Conservation (phyloP, 352 stramenopile species). For the Globisporangium ultimum region DNA sequence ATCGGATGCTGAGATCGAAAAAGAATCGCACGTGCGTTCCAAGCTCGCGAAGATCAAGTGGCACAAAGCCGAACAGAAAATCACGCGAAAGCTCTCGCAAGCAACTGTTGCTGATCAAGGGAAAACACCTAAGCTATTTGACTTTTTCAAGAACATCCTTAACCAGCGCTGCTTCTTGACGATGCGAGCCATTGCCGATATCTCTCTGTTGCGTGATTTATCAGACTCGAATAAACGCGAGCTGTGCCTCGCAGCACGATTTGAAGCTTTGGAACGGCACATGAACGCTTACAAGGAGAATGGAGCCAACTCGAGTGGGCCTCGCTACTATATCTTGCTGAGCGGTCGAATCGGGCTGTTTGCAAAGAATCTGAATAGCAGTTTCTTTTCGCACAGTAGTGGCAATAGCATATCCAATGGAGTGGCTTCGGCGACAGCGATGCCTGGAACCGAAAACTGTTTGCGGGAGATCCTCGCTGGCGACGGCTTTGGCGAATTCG, state of each 20-base stretch:
- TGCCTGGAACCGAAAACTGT: conserved; percentile 11
- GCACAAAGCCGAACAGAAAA: conserved; percentile 39
- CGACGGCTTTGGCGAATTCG: conserved; percentile 63
- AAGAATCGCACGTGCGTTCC: conserved; percentile 33
- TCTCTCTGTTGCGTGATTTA: conserved; percentile 40
- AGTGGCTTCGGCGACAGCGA: not conserved
- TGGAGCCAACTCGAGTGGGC: conserved; percentile 11
- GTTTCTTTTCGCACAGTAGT: conserved; percentile 5
- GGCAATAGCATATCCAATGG: not conserved
- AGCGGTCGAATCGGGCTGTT: conserved; percentile 42
- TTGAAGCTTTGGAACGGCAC: conserved; percentile 51
- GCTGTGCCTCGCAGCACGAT: conserved; percentile 45
- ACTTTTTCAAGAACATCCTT: conserved; percentile 65
- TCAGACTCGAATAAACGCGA: conserved; percentile 35
- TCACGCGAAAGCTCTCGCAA: conserved; percentile 12
- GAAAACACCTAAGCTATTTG: conserved; percentile 49
- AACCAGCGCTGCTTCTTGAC: conserved; percentile 64
- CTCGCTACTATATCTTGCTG: conserved; percentile 50
- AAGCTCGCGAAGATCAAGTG: conserved; percentile 43
- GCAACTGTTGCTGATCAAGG: not conserved
- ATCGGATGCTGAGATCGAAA: conserved; percentile 47
- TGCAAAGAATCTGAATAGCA: conserved; percentile 22
- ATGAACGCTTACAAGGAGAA: conserved; percentile 44
- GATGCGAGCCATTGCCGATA: conserved; percentile 47
- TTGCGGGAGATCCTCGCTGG: conserved; percentile 36